Evolutionary conservation across 306 rosid species (phyloP), one percentile per base, ranked within the genome.

Genomic region (Pyrus bretschneideri): DNA sequence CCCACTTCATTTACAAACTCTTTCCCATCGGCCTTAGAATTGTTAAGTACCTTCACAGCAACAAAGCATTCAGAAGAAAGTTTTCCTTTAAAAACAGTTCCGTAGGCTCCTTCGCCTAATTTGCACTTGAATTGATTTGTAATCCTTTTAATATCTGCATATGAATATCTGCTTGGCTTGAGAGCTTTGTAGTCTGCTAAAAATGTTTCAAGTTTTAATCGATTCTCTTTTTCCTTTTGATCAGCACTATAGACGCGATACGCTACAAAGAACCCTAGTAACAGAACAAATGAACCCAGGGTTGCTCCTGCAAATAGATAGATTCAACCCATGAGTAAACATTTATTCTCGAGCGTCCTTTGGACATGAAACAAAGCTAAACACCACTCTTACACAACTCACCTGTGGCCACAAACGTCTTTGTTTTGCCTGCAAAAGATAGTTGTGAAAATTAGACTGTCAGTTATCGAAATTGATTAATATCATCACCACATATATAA

Each of bases 111-210:
- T 57, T 85, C 4, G 3, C 86, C 88, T 33, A 85, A 61, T 66
- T 73, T 79, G 27, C 80, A 57, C n/a, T 7, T 13, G n/a, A 85
- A 82, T 6, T 77, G 61, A 18, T 77, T 67, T 23, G 86, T 82
- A 46, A 85, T 85, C 76, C 82, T 68, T 55, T 79, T 81, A 17
- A 85, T 76, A 69, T 81, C 83, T 14, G 30, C 55, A 42, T 83
- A 86, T 3, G 89, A 81, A 69, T 81, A 86, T 58, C 85, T 75
- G 0, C 83, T 76, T 21, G 87, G 87, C 46, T 78, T 86, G 31
- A 75, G 82, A 72, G 81, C 75, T 66, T 35, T 75, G 9, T 86
- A 86, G 33, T 84, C 90, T 46, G 77, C 52, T 19, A 84, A 67
- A 74, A 86, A 84, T 0, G 21, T 86, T 71, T 81, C 80, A n/a